Conservation (phyloP, 768 basidiomycete species). For the Fomitopsis pulvina region DNA sequence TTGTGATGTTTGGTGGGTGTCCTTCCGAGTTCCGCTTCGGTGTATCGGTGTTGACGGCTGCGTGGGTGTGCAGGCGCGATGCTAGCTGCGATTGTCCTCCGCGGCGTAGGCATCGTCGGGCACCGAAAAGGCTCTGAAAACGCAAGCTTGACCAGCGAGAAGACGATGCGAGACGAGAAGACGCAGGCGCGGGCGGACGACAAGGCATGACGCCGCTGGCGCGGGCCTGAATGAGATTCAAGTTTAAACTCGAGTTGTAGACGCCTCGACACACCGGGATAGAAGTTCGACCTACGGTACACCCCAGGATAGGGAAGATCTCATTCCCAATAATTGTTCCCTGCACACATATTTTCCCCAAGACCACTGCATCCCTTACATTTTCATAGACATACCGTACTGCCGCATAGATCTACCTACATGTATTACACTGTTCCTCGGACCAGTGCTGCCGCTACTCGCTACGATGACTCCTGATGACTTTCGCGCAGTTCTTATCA, state of each 20-base stretch:
- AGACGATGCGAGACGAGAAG: constrained; percentile 3
- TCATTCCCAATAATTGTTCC: too few species aligned
- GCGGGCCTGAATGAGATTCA: too few species aligned
- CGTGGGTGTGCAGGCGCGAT: constrained; percentile 21
- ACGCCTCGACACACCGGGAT: neutral
- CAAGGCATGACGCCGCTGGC: neutral
- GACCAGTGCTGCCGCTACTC: too few species aligned
- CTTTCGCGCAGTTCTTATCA: too few species aligned
- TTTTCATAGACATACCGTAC: too few species aligned
- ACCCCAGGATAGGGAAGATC: too few species aligned
- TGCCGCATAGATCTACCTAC: too few species aligned
- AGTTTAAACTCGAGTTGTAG: neutral
- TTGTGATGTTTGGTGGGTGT: constrained; percentile 50
- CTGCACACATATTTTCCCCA: too few species aligned
- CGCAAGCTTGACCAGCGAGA: neutral
- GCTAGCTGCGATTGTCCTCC: constrained; percentile 31
- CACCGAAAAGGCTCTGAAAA: constrained; percentile 9
- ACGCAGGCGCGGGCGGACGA: neutral
- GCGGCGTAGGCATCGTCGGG: constrained; percentile 36
- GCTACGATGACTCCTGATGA: too few species aligned
- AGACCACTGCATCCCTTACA: too few species aligned
- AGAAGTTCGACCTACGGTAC: too few species aligned
- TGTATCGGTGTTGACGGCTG: neutral
- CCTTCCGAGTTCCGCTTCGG: neutral
- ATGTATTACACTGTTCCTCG: too few species aligned